These are phyloP conservation scores for Trichosporon sp. DNA, from an alignment of 1,284 basidiomycete species.

Conservation along the genomic window DNA sequence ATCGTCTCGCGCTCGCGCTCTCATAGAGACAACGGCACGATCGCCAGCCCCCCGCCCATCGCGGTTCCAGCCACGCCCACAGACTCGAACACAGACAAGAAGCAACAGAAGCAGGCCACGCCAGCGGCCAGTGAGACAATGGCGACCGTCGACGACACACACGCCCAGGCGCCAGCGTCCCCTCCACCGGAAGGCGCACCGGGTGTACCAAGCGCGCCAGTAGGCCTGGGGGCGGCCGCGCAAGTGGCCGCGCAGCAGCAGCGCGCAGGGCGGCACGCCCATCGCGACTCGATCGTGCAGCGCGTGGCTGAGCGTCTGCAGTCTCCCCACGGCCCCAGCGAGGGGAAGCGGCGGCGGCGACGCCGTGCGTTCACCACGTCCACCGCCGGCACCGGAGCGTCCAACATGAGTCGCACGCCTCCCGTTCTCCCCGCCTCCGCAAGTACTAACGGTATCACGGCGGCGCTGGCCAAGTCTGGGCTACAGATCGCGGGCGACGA, in stretches of 20 bases:
- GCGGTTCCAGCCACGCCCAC: background rate
- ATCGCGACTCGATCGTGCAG: slow-evolving; percentile 38
- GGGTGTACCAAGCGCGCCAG: background rate
- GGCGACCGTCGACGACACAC: slow-evolving; percentile 1
- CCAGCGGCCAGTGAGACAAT: background rate
- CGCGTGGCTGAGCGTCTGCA: slow-evolving; percentile 31
- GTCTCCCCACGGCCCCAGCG: slow-evolving; percentile 27
- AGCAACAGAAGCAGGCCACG: background rate
- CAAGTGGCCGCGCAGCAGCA: slow-evolving; percentile 20
- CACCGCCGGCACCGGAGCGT: slow-evolving; percentile 14
- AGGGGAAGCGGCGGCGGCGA: slow-evolving; percentile 35
- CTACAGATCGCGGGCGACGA: slow-evolving; percentile 35
- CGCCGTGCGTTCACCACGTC: slow-evolving; percentile 38
- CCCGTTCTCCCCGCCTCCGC: slow-evolving; percentile 11
- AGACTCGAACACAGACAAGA: background rate
- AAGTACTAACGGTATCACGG: slow-evolving; percentile 37
- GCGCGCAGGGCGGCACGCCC: slow-evolving; percentile 24
- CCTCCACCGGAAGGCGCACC: slow-evolving; percentile 10
- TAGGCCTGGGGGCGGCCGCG: background rate
- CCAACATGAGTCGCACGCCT: slow-evolving; percentile 3
- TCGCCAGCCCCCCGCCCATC: background rate
- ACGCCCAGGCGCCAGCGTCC: background rate
- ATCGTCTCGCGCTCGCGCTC: slow-evolving; percentile 14
- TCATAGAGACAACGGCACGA: background rate
- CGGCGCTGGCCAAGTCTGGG: slow-evolving; percentile 46